phyloP scores from a whole-genome alignment of 148 eudicot species.

The Rhododendron mucronatum region DNA sequence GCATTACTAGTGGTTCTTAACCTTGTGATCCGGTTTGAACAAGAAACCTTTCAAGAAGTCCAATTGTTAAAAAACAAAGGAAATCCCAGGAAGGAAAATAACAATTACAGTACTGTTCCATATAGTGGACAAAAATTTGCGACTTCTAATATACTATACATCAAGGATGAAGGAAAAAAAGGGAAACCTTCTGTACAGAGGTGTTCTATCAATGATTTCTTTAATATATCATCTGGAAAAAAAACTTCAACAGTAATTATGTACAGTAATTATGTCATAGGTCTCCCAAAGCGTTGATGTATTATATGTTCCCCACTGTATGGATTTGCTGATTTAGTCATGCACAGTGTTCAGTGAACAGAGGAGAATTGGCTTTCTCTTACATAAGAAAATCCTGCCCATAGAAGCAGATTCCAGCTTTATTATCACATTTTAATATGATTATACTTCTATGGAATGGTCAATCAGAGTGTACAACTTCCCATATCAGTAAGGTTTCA shows the following conservation, averaged over 20 bases:
- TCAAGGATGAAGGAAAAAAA: background rate
- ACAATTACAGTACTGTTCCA: background rate
- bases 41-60: slow-evolving; percentile 59
- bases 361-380: background rate
- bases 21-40: slow-evolving; percentile 74
- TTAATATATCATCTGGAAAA: background rate
- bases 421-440: background rate
- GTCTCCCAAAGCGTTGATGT: background rate
- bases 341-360: background rate
- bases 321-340: background rate
- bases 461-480: background rate
- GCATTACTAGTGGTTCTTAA: slow-evolving; percentile 68
- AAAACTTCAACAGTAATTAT: background rate
- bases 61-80: background rate
- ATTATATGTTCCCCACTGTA: background rate
- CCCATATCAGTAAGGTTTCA: background rate
- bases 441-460: background rate
- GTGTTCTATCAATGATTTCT: background rate
- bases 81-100: background rate
- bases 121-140: background rate
- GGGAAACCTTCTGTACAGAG: background rate
- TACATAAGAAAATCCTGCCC: background rate
- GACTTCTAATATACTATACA: background rate
- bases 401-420: background rate
- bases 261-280: background rate